Conservation (phyloP, 1,284 basidiomycete genomes). For the Neotropicomus parvogracilis region DNA sequence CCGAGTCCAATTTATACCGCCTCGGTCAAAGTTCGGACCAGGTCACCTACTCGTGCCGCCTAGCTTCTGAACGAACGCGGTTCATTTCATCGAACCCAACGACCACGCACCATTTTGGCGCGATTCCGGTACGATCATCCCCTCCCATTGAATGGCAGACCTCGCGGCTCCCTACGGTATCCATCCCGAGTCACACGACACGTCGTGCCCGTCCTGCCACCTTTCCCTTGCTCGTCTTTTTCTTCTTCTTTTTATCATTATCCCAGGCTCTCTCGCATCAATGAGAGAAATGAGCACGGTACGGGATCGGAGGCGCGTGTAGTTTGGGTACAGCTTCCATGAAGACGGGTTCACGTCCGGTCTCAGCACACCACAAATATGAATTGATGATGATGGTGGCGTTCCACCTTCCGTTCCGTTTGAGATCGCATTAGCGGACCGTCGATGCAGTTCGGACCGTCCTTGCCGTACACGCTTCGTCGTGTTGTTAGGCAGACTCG, state of each 20-base stretch:
- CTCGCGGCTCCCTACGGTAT: too few species aligned
- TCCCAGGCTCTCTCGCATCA: conserved; percentile 42
- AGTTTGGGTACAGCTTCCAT: conserved; percentile 77
- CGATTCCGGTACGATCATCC: conserved; percentile 70
- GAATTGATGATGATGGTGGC: too few species aligned
- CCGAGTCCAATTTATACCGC: too few species aligned
- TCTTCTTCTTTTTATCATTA: not conserved
- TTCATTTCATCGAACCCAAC: conserved; percentile 75
- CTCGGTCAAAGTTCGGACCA: too few species aligned
- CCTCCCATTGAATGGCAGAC: too few species aligned
- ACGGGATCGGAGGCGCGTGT: conserved; percentile 73
- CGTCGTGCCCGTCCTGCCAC: too few species aligned
- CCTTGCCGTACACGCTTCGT: conserved; percentile 29
- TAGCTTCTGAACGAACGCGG: conserved; percentile 70
- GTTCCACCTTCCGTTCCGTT: conserved; percentile 35
- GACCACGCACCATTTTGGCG: conserved; percentile 49
- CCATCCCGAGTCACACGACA: conserved; percentile 44
- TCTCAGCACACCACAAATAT: conserved; percentile 34
- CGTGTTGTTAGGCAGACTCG: conserved; percentile 6
- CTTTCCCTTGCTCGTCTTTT: too few species aligned
- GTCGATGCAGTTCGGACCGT: conserved; percentile 16
- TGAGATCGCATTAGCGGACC: conserved; percentile 29
- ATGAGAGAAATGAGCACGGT: conserved; percentile 55
- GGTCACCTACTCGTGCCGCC: too few species aligned
- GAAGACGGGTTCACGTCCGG: conserved; percentile 79